Base-by-base conservation (phyloP, 1,284 basidiomycete genomes). In the Naganishia liquefaciens region DNA sequence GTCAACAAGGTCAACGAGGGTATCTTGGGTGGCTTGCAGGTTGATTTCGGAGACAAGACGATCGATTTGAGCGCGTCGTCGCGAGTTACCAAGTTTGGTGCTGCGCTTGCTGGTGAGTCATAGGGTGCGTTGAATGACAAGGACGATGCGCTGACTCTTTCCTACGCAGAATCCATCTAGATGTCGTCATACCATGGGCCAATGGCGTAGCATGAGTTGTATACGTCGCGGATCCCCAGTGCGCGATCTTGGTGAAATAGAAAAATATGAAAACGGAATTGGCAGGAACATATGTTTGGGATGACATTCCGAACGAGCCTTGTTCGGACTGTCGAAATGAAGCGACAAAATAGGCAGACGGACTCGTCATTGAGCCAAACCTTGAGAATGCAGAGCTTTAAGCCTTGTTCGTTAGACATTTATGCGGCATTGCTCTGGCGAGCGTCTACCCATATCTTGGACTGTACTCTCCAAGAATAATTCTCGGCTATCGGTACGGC, bases 11-110 rank as follows among this genome's bases (percentile, higher is more conserved):
- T 96, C 74, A 93, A 95, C 83, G 87, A 91, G 53, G 82, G 86
- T 19, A 82, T 95, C 67, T 81, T 96, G 66, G 93, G 93, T 67
- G 95, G 95, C 64, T 81, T 98, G 68, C 84, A 96, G 65, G 89
- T 99, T 63, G 95, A 99, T 82, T 94, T 99, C 78, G 96, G 93
- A 71, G 95, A 98, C 84, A 94, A 94, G 84, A 93, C 91, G 64
- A 90, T 97, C 73, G 96, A 99, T 81, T 85, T 98, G 70, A 93
- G 90, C 73, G 94, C 96, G 62, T 87, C 88, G 61, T 91, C 89
- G 68, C 89, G 91, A 67, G 92, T 99, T 75, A 95, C 88, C 80
- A 93, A 93, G 82, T 86, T 97, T 78, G 98, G 97, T 85, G 85
- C 85, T 71, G 84, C 91, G 74, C 50, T 65, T 19, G 55, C 64